These are phyloP conservation scores for Stevia rebaudiana DNA, from an alignment of 140 eudicot genomes.

Conservation along the genomic window DNA sequence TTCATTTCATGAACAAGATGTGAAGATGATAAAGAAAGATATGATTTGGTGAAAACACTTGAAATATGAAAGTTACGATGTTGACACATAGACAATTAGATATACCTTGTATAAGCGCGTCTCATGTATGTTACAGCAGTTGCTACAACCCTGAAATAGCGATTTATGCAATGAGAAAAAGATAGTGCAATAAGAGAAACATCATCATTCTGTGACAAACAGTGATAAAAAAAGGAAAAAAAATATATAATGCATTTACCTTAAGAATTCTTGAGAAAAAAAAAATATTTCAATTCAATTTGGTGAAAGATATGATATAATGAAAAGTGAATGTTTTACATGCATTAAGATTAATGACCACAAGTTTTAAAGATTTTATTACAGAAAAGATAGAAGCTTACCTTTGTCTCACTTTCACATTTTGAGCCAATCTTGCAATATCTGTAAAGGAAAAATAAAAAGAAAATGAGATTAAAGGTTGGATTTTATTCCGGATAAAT, in stretches of 20 bases:
- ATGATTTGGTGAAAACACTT: not conserved
- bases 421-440: conserved; percentile 79
- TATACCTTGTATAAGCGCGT: conserved; percentile 82
- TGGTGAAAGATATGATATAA: not conserved
- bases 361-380: not conserved
- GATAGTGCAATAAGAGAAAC: not conserved
- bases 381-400: conserved; percentile 23
- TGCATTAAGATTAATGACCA: conserved; percentile 7
- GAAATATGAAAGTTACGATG: not conserved
- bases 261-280: conserved; percentile 7
- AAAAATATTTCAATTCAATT: not conserved
- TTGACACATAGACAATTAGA: not conserved
- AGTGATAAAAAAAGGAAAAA: conserved; percentile 6
- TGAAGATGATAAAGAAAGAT: not conserved
- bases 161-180: conserved; percentile 22
- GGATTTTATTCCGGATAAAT: not conserved
- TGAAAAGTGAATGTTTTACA: conserved; percentile 6
- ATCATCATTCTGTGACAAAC: not conserved
- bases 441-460: conserved; percentile 38
- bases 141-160: conserved; percentile 86
- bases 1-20: conserved; percentile 1
- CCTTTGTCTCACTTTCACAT: conserved; percentile 99
- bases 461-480: conserved; percentile 15
- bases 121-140: conserved; percentile 99
- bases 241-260: not conserved